These are phyloP conservation scores for Tetrapisispora nanseiensis DNA, from an alignment of 805 yeast species.

Conservation along the genomic window DNA sequence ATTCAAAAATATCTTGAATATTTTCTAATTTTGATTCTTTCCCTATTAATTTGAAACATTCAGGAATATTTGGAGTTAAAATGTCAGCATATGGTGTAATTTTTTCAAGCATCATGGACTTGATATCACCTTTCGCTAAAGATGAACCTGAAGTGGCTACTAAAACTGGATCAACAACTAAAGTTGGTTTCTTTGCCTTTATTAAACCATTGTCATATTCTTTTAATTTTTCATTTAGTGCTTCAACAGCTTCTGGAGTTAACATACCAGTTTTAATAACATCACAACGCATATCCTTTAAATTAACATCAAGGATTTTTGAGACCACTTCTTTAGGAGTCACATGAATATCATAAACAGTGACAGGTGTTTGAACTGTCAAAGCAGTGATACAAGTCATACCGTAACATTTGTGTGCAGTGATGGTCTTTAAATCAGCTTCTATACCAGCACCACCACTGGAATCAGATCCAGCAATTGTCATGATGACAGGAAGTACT, in stretches of 20 bases:
- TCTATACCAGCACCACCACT: conserved; percentile 92
- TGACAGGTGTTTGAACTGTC: conserved; percentile 61
- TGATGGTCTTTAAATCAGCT: conserved; percentile 74
- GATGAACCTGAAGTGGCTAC: conserved; percentile 68
- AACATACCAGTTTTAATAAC: conserved; percentile 78
- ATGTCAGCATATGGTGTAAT: conserved; percentile 47
- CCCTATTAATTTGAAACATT: conserved; percentile 40
- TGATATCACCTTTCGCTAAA: conserved; percentile 35
- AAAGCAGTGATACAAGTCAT: conserved; percentile 68
- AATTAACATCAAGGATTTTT: conserved; percentile 42
- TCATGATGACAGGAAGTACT: conserved; percentile 34
- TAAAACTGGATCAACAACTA: conserved; percentile 79
- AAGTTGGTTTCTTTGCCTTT: conserved; percentile 17
- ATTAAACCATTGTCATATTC: conserved; percentile 15
- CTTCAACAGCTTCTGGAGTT: conserved; percentile 43
- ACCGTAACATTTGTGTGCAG: conserved; percentile 68
- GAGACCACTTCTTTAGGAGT: conserved; percentile 37
- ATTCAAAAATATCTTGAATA: conserved; percentile 32
- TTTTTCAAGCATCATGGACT: conserved; percentile 35
- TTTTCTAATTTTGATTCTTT: conserved; percentile 21
- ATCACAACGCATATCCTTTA: conserved; percentile 52
- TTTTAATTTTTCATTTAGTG: conserved; percentile 32
- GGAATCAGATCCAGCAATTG: conserved; percentile 68
- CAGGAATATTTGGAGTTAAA: conserved; percentile 68
- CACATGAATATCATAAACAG: conserved; percentile 34